Base-by-base conservation (phyloP, 2,329 filamentous ascomycete species). In the Pseudocercospora cruenta region DNA sequence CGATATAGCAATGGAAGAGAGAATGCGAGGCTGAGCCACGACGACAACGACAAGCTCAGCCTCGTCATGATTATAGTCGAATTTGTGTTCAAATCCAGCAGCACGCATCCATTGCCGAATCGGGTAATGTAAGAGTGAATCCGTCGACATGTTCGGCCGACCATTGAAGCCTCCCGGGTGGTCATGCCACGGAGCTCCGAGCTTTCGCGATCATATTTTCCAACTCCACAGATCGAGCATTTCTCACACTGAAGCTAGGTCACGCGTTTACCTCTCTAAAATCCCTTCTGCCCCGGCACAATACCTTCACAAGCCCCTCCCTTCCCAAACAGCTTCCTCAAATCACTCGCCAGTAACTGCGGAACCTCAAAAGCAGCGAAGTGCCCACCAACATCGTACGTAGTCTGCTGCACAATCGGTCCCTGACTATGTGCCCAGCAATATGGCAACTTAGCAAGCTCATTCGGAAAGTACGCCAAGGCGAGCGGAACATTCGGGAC, bases 401-500 rank as follows among this genome's bases (percentile, higher is more conserved):
- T 60, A 16, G n/a, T 67, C 66, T 65, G 62, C 62, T 65, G 62
- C 33, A 67, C 66, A 8, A 67, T 49, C 1, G 62, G 62, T 19
- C 62, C 62, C 24, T 65, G 58, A 53, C 62, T 65, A 55, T 60
- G 60, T 4, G 62, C 66, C 62, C 66, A 64, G 10, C 62, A 65
- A 28, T 67, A 65, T 9, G 62, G 66, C 55, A 67, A 16, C 28
- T 53, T 51, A 14, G 62, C 60, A 33, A 67, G 19, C 47, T 67
- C 66, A 43, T 43, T 43, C 2, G 39, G 39, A 4, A 43, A 43
- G 6, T 43, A 43, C 7, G 39, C 39, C 39, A 43, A 19, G 7
- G 39, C 39, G 8, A 43, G 39, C 39, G 39, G 39, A 1, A 43
- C 39, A 16, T 43, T 43, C 39, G 39, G 16, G 16, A 43, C 39